Evolutionary conservation across 768 basidiomycete genomes (phyloP).

Genomic region (Mrakia gelida): DNA sequence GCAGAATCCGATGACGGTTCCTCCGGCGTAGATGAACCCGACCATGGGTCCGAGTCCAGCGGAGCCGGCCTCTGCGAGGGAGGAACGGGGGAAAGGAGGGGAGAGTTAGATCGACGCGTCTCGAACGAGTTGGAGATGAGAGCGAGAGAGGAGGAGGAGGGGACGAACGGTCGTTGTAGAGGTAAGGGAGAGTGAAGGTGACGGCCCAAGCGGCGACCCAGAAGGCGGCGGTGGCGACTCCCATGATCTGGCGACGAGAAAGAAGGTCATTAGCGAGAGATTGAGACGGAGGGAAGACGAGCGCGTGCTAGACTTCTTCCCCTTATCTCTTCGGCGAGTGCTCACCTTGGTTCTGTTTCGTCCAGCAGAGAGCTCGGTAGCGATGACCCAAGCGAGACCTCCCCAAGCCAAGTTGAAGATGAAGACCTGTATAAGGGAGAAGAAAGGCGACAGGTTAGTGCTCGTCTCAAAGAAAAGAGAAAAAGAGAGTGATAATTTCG

Average conservation of each 20-base stretch:
- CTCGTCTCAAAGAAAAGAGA: background rate
- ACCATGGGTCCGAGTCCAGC: conserved; percentile 42
- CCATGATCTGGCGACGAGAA: conserved; percentile 35
- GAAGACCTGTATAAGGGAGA: conserved; percentile 44
- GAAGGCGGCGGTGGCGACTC: conserved; percentile 44
- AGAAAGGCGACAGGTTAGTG: background rate
- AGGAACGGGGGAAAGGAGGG: too few relatives aligned
- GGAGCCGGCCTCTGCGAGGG: conserved; percentile 6
- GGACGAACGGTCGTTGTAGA: conserved; percentile 36
- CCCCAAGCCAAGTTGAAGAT: conserved; percentile 46
- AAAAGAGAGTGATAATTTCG: too few relatives aligned
- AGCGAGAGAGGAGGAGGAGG: too few relatives aligned
- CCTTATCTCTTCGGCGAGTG: too few relatives aligned
- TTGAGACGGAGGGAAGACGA: too few relatives aligned
- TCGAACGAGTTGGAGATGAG: too few relatives aligned
- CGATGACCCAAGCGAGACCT: conserved; percentile 40
- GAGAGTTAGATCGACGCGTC: too few relatives aligned
- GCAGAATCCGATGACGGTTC: conserved; percentile 35
- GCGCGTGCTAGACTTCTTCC: too few relatives aligned
- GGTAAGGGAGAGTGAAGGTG: conserved; percentile 45
- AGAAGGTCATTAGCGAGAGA: too few relatives aligned
- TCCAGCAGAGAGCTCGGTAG: conserved; percentile 39
- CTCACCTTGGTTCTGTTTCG: conserved; percentile 39
- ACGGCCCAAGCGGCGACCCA: conserved; percentile 45
- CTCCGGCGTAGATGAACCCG: conserved; percentile 41